These are phyloP conservation scores for Chlamydomonas incerta DNA, from an alignment of 139 green algal genomes.

Conservation along the genomic window DNA sequence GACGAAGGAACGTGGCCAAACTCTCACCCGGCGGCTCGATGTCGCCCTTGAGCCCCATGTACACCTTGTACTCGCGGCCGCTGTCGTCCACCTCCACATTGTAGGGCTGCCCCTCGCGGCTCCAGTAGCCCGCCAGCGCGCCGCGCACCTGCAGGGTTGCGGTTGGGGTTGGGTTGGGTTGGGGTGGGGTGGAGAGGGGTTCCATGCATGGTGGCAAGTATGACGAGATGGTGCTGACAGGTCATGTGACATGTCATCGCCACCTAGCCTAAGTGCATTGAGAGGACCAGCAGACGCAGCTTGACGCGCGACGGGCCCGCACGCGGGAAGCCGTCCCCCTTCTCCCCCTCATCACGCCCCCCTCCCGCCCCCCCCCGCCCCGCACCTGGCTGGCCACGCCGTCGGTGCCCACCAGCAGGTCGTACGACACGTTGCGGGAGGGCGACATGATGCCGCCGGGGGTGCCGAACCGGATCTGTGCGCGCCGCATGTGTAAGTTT, in stretches of 20 bases:
- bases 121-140: conserved; percentile 54
- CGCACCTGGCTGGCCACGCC: conserved; percentile 33
- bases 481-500: background rate
- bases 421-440: conserved; percentile 37
- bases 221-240: too few species aligned
- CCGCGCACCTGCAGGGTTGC: background rate
- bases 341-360: too few species aligned
- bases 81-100: conserved; percentile 50
- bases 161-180: too few species aligned
- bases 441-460: conserved; percentile 25
- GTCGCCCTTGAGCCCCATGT: conserved; percentile 44
- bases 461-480: background rate
- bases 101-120: background rate
- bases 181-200: too few species aligned
- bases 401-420: conserved; percentile 71
- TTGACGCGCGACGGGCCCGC: too few species aligned
- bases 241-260: too few species aligned
- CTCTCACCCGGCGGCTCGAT: conserved; percentile 56
- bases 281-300: too few species aligned
- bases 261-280: too few species aligned
- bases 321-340: too few species aligned
- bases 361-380: too few species aligned
- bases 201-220: too few species aligned
- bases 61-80: conserved; percentile 68
- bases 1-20: too few species aligned